Base-by-base conservation (phyloP, 2,329 filamentous ascomycete species). In the Fusarium armeniacum region DNA sequence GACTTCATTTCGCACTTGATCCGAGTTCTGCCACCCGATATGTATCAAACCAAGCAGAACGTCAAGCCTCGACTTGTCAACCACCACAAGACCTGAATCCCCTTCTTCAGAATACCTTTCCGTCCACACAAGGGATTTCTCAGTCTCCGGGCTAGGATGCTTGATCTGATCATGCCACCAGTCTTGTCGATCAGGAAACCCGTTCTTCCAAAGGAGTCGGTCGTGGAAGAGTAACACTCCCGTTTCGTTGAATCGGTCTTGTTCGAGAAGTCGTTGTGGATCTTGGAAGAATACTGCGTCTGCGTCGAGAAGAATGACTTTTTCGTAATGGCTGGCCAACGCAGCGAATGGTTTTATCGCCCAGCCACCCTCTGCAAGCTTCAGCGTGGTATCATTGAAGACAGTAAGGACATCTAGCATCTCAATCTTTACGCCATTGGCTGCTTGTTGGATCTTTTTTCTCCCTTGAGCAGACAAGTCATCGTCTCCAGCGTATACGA, bases 21-120 rank as follows among this genome's bases (percentile, higher is more conserved):
- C 70, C 2, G 78, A 79, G 52, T 84, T 84, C 67, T 84, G 82
- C 83, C 82, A 84, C n/a, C 76, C 79, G 0, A 76, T 72, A 47
- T 83, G 82, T 10, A 84, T 67, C 3, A 84, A 69, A 0, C 76
- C 82, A 13, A 81, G 74, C 15, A 84, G 43, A 4, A 83, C 74
- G 1, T 77, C 72, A 0, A 78, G 61, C 1, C 80, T 75, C 0
- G 76, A 67, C 68, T 84, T 84, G 62, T 84, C 76, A 0, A 83
- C 64, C 2, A 82, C 78, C 2, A 83, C 80, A 5, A 82, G 70
- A 1, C 82, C 81, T 0, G 80, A 82, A 58, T 84, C 82, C 0
- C 73, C 78, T 56, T 84, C 82, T 57, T 83, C 81, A 20, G 80
- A 76, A 16, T 80, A 82, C 6, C 76, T 72, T 10, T 83, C 75